Conservation (phyloP, 352 stramenopile genomes). For the Pythium coloratum region DNA sequence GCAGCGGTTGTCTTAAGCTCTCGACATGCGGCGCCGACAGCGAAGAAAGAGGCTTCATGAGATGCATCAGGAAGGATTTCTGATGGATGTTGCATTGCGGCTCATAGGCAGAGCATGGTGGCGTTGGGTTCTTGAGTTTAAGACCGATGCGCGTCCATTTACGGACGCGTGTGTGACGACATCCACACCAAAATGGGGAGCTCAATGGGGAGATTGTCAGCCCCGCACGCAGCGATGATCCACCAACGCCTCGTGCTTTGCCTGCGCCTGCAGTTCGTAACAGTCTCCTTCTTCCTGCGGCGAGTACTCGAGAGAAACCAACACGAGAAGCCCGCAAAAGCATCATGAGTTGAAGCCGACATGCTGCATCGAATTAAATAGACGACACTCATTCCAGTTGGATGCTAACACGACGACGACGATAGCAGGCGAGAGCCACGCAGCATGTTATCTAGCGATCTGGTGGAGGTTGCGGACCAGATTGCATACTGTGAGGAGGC, state of each 20-base stretch:
- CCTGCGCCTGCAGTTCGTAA: not conserved
- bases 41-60: not conserved
- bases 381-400: not conserved
- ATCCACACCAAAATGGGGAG: not conserved
- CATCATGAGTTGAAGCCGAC: not conserved
- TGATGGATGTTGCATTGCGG: not conserved
- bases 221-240: not conserved
- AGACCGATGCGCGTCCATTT: not conserved
- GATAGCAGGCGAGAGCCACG: not conserved
- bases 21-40: slow-evolving; percentile 2
- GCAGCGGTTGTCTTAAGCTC: slow-evolving; percentile 1
- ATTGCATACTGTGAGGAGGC: slow-evolving; percentile 43
- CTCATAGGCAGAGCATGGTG: not conserved
- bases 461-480: slow-evolving; percentile 72
- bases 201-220: not conserved
- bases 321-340: not conserved
- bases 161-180: not conserved
- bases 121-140: not conserved
- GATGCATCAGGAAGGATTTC: not conserved
- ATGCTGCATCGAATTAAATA: slow-evolving; percentile 7
- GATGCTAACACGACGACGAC: not conserved
- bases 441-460: slow-evolving; percentile 39
- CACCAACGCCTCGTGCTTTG: not conserved
- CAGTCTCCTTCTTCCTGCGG: not conserved
- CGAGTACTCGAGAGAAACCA: not conserved